Evolutionary conservation across 1,284 basidiomycete species (phyloP), one percentile per base, ranked within the genome.

Genomic region (Tilletia walkeri): DNA sequence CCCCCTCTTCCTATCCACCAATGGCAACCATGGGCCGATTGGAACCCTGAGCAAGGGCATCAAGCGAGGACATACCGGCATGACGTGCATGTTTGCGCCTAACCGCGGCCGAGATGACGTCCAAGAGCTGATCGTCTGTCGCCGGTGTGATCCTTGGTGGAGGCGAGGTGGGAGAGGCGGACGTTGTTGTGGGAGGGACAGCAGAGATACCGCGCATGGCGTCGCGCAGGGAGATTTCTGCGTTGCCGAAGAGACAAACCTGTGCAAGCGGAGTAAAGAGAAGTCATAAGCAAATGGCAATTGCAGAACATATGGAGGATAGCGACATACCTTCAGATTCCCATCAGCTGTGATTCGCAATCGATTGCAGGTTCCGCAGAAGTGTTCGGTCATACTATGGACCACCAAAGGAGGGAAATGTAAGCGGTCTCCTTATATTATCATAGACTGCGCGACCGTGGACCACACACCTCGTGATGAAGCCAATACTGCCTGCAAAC

Each of bases 281-380:
- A 10, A 66, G 14, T 30, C 30, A 9, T n/a, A 30, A 69, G 18
- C 41, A 20, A 24, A 39, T 49, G 66, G 36, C 68, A 48, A 38
- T 41, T 67, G 54, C 56, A 54, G n/a, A 34, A 50, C 65, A 56
- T 59, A 36, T 66, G 24, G 56, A 69, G 4, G 6, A 14, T 4
- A 56, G 14, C 6, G 34, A 14, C 54, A 14, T 77, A 89, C 92
- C 87, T 94, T 95, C 79, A 95, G 91, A 82, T 94, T 89, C 4
- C 93, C 93, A 80, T 95, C 93, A 16, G 92, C 91, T 41, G 91
- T 93, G 66, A 95, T 86, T 54, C 93, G 87, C 69, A 94, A 85
- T 73, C 92, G 87, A 80, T 93, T 93, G 85, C 93, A 95, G 1
- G 90, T 89, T 3, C 88, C 88, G 83, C 93, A 94, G 80, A 95